Conservation (phyloP, 306 rosid genomes). For the Luffa acutangula region DNA sequence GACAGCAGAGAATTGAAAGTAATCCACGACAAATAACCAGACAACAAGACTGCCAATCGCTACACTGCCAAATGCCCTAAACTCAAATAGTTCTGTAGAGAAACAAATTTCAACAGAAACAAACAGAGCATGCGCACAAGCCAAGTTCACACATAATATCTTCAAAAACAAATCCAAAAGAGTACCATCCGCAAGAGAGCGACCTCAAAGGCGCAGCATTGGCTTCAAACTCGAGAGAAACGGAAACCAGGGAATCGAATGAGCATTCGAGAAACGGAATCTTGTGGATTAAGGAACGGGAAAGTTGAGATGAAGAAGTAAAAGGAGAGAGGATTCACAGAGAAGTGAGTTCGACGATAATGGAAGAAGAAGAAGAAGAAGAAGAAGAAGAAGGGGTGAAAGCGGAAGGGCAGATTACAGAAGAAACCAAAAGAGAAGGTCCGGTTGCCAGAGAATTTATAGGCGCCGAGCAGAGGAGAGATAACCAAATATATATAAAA, state of each 20-base stretch:
- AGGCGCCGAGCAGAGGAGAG: not conserved
- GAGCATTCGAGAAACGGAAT: not conserved
- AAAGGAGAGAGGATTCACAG: not conserved
- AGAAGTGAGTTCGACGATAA: not conserved
- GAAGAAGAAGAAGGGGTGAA: not conserved
- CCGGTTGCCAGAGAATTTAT: not conserved
- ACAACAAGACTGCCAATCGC: not conserved
- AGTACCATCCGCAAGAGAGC: not conserved
- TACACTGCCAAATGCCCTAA: not conserved
- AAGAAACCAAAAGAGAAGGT: not conserved
- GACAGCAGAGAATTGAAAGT: not conserved
- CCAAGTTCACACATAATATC: not conserved
- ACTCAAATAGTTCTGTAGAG: not conserved
- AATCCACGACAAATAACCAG: not conserved
- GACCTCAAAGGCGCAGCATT: not conserved
- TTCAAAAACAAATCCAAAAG: not conserved
- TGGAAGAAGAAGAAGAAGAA: not conserved
- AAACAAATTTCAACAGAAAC: not conserved
- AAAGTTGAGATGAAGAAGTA: not conserved
- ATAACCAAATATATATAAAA: not conserved
- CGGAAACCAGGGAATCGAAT: not conserved
- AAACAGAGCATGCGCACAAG: not conserved
- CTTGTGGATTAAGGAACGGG: not conserved
- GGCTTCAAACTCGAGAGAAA: not conserved
- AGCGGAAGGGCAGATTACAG: not conserved